Evolutionary conservation across 345 rosid genomes (phyloP).

Genomic region (Nephelium lappaceum): DNA sequence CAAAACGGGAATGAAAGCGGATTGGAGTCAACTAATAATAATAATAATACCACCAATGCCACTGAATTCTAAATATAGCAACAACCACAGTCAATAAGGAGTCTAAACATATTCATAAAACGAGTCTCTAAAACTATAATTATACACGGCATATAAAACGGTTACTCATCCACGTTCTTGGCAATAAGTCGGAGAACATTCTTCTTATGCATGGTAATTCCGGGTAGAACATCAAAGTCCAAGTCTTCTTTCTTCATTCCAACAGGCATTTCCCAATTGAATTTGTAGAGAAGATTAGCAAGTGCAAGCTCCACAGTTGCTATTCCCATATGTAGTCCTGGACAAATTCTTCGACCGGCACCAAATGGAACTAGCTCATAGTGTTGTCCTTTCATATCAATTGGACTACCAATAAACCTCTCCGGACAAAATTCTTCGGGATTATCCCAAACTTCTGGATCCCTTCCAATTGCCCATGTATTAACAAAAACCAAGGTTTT

Average conservation of each 20-base stretch:
- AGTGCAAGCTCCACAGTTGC: not conserved
- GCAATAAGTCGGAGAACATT: slow-evolving; percentile 17
- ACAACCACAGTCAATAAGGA: too few species aligned
- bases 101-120: too few species aligned
- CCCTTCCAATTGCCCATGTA: not conserved
- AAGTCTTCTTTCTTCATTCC: slow-evolving; percentile 17
- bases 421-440: not conserved
- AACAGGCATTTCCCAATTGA: not conserved
- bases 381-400: not conserved
- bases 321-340: not conserved
- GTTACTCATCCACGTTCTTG: not conserved
- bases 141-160: too few species aligned
- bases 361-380: not conserved
- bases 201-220: slow-evolving; percentile 23
- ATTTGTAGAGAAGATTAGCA: not conserved
- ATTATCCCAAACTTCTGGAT: not conserved
- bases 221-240: slow-evolving; percentile 21
- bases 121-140: too few species aligned
- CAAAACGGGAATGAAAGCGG: too few species aligned
- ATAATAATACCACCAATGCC: too few species aligned
- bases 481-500: not conserved
- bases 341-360: not conserved
- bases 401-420: not conserved
- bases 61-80: too few species aligned
- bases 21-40: too few species aligned